A percentile compares a stretch with the other conserved stretches of the same genome.
Evolutionary conservation across 2,329 filamentous ascomycete species (phyloP).

Genomic region (Lithohypha guttulata): DNA sequence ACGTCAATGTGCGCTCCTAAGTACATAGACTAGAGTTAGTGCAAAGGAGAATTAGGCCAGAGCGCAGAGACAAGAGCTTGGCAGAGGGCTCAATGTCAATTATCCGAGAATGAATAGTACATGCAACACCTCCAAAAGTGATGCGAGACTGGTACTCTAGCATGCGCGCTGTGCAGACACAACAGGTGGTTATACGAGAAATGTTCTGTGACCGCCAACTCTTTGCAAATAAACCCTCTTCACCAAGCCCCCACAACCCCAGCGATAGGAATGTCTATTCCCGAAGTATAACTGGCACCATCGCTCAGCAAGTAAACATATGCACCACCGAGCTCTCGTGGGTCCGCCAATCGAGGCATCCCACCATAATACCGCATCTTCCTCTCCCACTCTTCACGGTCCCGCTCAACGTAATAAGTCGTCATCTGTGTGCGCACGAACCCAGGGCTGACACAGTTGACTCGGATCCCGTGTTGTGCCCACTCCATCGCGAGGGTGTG

Average conservation of each 20-base stretch:
- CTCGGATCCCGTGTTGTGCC: slow-evolving; percentile 17
- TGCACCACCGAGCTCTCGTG: slow-evolving; percentile 45
- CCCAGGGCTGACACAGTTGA: slow-evolving; percentile 18
- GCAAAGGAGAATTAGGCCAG: no score
- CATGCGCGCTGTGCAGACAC: background rate
- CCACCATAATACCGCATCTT: slow-evolving; percentile 50
- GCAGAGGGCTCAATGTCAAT: no score
- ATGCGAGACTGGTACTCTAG: no score
- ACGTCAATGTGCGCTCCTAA: no score
- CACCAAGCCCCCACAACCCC: slow-evolving; percentile 27
- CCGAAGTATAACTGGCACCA: slow-evolving; percentile 28
- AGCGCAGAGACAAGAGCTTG: no score
- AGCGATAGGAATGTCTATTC: slow-evolving; percentile 30
- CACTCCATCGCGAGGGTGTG: slow-evolving; percentile 42
- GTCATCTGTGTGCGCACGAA: slow-evolving; percentile 31
- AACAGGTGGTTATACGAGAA: background rate
- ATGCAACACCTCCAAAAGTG: no score
- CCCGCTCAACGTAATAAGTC: slow-evolving; percentile 42
- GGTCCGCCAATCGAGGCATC: slow-evolving; percentile 44
- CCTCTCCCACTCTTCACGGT: slow-evolving; percentile 46
- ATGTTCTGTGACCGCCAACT: background rate
- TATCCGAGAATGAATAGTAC: no score
- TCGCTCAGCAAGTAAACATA: slow-evolving; percentile 49
- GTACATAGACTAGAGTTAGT: no score
- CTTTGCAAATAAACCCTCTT: slow-evolving; percentile 4